Base-by-base conservation (phyloP, 306 rosid genomes). In the Corylus americana region DNA sequence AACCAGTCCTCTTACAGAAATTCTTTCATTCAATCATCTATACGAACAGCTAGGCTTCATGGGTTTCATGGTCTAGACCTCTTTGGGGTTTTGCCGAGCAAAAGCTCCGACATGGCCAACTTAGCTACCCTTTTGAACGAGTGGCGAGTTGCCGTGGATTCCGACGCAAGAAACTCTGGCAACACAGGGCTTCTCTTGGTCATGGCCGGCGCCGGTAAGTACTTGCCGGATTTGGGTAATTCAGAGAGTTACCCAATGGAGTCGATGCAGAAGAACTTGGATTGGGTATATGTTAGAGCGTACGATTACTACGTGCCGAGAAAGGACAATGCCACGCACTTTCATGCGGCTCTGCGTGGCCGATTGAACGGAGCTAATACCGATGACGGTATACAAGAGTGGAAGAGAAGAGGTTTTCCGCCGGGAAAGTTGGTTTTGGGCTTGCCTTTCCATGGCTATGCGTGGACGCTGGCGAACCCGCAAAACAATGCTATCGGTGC, bases 381-480 rank as follows among this genome's bases (percentile, higher is more conserved):
- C 10, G 76, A 84, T 20, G 1, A 11, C 8, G n/a, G 27, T n/a
- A 48, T 82, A 18, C 37, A 71, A 20, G 81, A 82, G 50, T 82
- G 77, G 85, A 62, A 53, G 51, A 72, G 67, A 25, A 45, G 74
- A 53, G 79, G 81, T 4, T 73, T 84, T 64, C 37, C 67, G 8
- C 47, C 72, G 2, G 72, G 76, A 45, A 80, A 76, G 50, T 70
- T 84, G 35, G 73, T 84, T 59, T 55, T 84, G 57, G 87, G 87
- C 31, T 76, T 84, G 76, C 81, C 87, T 72, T 84, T 71, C 61
- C 79, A 79, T 35, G 87, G 87, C 14, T 80, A 54, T 35, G 84
- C 76, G 2, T 84, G 84, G 87, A 84, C 20, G n/a, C 79, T 84
- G 29, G 37, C 7, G 75, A 73, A 73, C 18, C 79, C 84, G 12